Conservation (phyloP, 2,329 filamentous ascomycete species). For the Aspergillus sp. region DNA sequence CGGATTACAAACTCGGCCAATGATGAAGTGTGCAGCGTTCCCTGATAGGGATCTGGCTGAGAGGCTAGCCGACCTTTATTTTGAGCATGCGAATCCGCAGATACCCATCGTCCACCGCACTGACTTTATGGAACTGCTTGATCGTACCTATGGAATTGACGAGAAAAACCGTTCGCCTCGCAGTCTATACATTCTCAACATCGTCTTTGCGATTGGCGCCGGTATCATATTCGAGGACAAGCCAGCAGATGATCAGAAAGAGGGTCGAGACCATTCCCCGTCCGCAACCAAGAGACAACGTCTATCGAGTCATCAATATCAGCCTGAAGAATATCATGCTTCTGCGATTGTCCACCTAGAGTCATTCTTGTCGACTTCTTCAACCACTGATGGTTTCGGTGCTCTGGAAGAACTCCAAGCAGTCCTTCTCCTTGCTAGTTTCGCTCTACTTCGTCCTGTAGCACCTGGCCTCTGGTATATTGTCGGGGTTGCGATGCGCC, state of each 20-base stretch:
- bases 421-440: conserved; percentile 85
- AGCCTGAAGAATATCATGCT: conserved; percentile 94
- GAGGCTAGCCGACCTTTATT: conserved; percentile 78
- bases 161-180: conserved; percentile 67
- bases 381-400: conserved; percentile 66
- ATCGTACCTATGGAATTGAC: conserved; percentile 72
- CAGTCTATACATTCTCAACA: conserved; percentile 92
- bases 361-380: conserved; percentile 70
- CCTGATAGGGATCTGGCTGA: conserved; percentile 73
- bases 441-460: conserved; percentile 86
- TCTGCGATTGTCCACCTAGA: conserved; percentile 91
- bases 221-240: conserved; percentile 76
- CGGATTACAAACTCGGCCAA: conserved; percentile 87
- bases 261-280: conserved; percentile 24
- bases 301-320: conserved; percentile 61
- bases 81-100: conserved; percentile 94
- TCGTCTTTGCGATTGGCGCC: conserved; percentile 93
- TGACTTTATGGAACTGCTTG: conserved; percentile 87
- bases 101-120: conserved; percentile 87
- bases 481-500: conserved; percentile 83
- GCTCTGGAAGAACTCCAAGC: conserved; percentile 90
- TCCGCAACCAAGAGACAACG: conserved; percentile 50
- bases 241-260: conserved; percentile 24
- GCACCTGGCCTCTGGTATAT: conserved; percentile 97
- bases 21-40: conserved; percentile 80